Conservation (phyloP, 306 rosid species). For the Cucurbita maxima region DNA sequence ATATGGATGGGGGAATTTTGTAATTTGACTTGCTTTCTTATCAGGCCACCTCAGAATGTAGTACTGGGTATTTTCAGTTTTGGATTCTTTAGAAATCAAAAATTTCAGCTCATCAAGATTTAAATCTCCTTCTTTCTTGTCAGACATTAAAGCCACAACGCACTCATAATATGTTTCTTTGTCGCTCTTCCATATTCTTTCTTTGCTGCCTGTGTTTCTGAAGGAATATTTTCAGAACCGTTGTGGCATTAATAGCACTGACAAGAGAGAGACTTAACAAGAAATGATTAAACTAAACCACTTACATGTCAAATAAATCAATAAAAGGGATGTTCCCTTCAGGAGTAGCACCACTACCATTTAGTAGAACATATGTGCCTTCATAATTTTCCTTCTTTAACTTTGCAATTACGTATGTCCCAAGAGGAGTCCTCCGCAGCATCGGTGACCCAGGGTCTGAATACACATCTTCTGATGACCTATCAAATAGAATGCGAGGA, state of each 20-base stretch:
- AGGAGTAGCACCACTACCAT: constrained; percentile 88
- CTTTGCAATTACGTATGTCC: constrained; percentile 70
- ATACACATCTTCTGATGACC: constrained; percentile 95
- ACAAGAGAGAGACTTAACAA: background rate
- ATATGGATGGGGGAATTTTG: constrained; percentile 95
- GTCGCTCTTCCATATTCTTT: constrained; percentile 85
- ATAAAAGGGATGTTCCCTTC: constrained; percentile 94
- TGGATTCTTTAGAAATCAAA: constrained; percentile 87
- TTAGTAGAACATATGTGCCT: constrained; percentile 49
- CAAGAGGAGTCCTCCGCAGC: constrained; percentile 75
- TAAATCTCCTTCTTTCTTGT: constrained; percentile 81
- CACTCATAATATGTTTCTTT: constrained; percentile 73
- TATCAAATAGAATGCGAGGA: constrained; percentile 74
- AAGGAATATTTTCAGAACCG: constrained; percentile 32
- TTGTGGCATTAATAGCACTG: constrained; percentile 8
- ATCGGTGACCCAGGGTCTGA: constrained; percentile 98
- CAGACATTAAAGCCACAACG: constrained; percentile 88
- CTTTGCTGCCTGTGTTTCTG: constrained; percentile 82
- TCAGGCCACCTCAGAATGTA: constrained; percentile 76
- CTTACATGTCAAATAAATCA: constrained; percentile 92
- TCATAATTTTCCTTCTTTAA: constrained; percentile 53
- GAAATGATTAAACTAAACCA: constrained; percentile 6
- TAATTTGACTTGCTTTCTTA: constrained; percentile 49
- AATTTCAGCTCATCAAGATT: constrained; percentile 53
- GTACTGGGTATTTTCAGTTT: constrained; percentile 91